Evolutionary conservation across 1,284 basidiomycete species (phyloP), one percentile per base, ranked within the genome.

Genomic region (Ustilago sp.): DNA sequence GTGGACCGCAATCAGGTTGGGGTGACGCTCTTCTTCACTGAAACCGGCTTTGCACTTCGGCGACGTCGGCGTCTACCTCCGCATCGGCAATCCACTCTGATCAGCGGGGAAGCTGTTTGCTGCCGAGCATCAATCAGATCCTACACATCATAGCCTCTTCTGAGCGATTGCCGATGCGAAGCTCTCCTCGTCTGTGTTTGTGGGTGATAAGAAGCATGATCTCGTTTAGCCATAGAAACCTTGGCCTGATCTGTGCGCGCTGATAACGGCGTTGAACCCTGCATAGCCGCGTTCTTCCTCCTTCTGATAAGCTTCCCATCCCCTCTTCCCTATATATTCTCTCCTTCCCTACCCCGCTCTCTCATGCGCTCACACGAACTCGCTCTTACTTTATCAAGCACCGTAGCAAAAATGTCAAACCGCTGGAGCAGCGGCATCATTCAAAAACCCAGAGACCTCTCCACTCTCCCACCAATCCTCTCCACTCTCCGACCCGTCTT

Each of bases 401-500:
- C 9, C 19, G 23, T 11, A 28, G 5, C 41, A 50, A 53, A 8
- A 17, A 57, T 52, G 50, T 36, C 45, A 41, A 50, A 45, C 36
- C 52, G 63, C 0, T 47, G 50, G 12, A 64, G 63, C 7, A 59
- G 63, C 7, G 64, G 64, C 7, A 59, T 62, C 59, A 71, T 72
- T 52, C 69, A 63, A 39, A 74, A 60, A 56, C 72, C 72, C 50
- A 74, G 66, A 55, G 66, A 79, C 51, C 74, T 81, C 38, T 67
- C 72, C 12, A 68, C 71, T 11, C 74, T 82, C 1, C 74, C 79
- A 2, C 68, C 73, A 55, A 69, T 80, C 51, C 74, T 81, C 38
- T 67, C 72, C 12, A 68, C 71, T 11, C 74, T 82, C 1, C 74
- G 76, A 2, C 68, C 73, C 41, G 72, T 81, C 65, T 80, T 74